phyloP scores from a whole-genome alignment of 1,284 basidiomycete species.

The Gymnopus androsaceus region DNA sequence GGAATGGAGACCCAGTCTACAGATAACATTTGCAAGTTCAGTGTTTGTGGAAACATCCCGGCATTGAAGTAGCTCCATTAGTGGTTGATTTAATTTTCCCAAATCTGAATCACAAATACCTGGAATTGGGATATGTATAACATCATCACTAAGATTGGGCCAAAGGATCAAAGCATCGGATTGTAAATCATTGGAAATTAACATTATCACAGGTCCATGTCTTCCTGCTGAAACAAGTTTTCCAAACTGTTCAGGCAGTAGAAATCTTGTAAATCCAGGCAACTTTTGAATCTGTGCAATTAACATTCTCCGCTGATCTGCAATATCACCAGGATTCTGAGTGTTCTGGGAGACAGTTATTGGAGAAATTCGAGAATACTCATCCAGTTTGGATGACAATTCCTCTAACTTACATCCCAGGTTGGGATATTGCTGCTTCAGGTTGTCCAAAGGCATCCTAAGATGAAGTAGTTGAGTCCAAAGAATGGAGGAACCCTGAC shows the following conservation, averaged over 20 bases:
- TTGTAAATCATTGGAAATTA: neutral
- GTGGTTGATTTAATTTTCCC: too few species aligned
- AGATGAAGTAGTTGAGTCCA: neutral
- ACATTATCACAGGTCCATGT: slow-evolving; percentile 11
- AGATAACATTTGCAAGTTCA: too few species aligned
- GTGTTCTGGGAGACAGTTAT: neutral
- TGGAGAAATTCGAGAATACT: neutral
- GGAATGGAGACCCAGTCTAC: too few species aligned
- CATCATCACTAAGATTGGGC: neutral
- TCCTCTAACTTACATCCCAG: neutral
- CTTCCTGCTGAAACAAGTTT: neutral
- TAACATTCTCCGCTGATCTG: neutral
- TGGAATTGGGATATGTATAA: slow-evolving; percentile 12
- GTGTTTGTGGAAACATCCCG: too few species aligned
- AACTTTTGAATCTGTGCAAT: slow-evolving; percentile 11
- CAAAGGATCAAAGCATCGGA: slow-evolving; percentile 7
- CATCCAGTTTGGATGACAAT: neutral
- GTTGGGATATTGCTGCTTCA: too few species aligned
- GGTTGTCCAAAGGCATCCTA: neutral
- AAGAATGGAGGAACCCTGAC: neutral
- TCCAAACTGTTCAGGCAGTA: slow-evolving; percentile 8
- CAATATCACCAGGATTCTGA: too few species aligned
- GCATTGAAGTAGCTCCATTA: too few species aligned
- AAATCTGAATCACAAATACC: too few species aligned
- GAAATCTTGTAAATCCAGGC: slow-evolving; percentile 9